Conservation (phyloP, 345 rosid genomes). For the Trapa incisa region DNA sequence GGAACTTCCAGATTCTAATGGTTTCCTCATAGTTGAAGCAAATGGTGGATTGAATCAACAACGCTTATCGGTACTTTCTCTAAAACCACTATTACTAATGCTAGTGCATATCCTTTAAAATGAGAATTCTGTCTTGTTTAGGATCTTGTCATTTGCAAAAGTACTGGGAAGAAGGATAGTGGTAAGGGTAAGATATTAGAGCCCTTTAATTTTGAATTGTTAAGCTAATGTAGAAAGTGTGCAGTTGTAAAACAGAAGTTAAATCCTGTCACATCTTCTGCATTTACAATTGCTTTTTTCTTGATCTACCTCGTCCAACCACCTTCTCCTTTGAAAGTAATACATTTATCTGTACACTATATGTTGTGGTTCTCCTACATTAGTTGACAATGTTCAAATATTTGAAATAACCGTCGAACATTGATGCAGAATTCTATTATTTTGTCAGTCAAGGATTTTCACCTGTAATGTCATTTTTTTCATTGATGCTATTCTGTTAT, state of each 20-base stretch:
- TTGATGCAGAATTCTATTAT: neutral
- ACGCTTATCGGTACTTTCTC: slow-evolving; percentile 76
- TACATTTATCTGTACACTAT: neutral
- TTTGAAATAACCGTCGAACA: neutral
- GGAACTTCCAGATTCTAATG: slow-evolving; percentile 62
- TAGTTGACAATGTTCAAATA: neutral
- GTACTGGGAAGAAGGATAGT: neutral
- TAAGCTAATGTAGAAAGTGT: neutral
- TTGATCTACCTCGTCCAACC: neutral
- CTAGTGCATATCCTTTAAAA: neutral
- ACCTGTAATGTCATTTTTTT: neutral
- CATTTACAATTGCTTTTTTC: neutral
- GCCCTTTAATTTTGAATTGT: neutral
- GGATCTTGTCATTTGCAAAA: neutral
- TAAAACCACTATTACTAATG: neutral
- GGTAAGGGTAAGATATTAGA: neutral
- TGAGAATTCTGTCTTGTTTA: neutral
- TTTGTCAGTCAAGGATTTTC: neutral
- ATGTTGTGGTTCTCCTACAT: neutral
- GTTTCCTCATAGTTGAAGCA: slow-evolving; percentile 90
- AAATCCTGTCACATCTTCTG: neutral
- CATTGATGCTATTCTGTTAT: too few species aligned
- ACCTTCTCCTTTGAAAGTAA: neutral
- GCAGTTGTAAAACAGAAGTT: neutral
- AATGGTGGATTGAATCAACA: slow-evolving; percentile 97